phyloP scores from a whole-genome alignment of 1,139 yeast genomes.

The Candida dubliniensis region DNA sequence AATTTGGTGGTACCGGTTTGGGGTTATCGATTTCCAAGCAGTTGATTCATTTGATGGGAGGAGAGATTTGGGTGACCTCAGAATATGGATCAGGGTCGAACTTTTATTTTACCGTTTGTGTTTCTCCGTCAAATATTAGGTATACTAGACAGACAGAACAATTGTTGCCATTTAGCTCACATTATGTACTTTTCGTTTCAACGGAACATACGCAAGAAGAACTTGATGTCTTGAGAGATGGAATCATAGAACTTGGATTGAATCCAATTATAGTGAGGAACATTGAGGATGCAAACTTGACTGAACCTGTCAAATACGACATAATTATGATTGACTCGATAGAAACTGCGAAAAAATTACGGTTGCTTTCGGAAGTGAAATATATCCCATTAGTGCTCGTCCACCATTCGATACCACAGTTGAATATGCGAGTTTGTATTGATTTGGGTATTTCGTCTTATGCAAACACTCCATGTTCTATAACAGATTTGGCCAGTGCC shows the following conservation, averaged over 20 bases:
- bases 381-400: slow-evolving; percentile 78
- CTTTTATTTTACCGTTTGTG: slow-evolving; percentile 76
- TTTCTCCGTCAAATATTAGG: slow-evolving; percentile 68
- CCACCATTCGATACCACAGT: slow-evolving; percentile 75
- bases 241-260: slow-evolving; percentile 46
- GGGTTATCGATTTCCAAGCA: slow-evolving; percentile 87
- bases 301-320: slow-evolving; percentile 66
- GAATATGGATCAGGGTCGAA: slow-evolving; percentile 80
- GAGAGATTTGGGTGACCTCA: slow-evolving; percentile 85
- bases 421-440: slow-evolving; percentile 77
- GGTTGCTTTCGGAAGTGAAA: slow-evolving; percentile 71
- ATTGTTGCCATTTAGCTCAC: slow-evolving; percentile 70
- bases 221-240: slow-evolving; percentile 43
- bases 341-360: slow-evolving; percentile 67
- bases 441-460: slow-evolving; percentile 86
- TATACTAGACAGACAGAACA: slow-evolving; percentile 67
- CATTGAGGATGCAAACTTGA: slow-evolving; percentile 49
- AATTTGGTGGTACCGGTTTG: slow-evolving; percentile 88
- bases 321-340: slow-evolving; percentile 80
- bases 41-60: slow-evolving; percentile 86
- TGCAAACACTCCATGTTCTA: slow-evolving; percentile 85
- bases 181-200: slow-evolving; percentile 67
- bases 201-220: slow-evolving; percentile 59
- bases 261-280: slow-evolving; percentile 51
- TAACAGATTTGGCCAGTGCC: slow-evolving; percentile 78